Evolutionary conservation across 352 stramenopile genomes (phyloP).

Genomic region (Globisporangium echinulatum): DNA sequence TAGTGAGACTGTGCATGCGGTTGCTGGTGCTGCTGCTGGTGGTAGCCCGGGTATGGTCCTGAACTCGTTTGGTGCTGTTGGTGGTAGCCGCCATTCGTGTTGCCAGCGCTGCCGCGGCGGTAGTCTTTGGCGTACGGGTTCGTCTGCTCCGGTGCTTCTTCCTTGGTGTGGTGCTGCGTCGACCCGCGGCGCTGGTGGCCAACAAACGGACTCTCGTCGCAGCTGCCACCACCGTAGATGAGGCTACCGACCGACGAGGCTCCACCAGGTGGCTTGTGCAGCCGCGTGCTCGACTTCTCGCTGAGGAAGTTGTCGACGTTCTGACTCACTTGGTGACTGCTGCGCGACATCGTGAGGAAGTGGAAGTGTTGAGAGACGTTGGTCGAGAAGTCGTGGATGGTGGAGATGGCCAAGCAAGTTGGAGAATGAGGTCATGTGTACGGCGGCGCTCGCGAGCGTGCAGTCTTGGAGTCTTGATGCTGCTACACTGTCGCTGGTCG

Average conservation of each 20-base stretch:
- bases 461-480: too few species aligned
- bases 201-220: slow-evolving; percentile 40
- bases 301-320: slow-evolving; percentile 78
- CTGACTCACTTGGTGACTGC: slow-evolving; percentile 54
- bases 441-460: neutral
- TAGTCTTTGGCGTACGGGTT: slow-evolving; percentile 48
- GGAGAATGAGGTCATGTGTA: slow-evolving; percentile 19
- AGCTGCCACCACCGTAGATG: slow-evolving; percentile 52
- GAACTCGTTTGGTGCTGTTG: slow-evolving; percentile 14
- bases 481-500: too few species aligned
- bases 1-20: too few species aligned
- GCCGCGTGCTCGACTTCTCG: slow-evolving; percentile 67
- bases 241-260: slow-evolving; percentile 71
- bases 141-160: slow-evolving; percentile 39
- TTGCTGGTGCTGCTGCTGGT: too few species aligned
- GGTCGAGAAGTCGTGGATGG: neutral
- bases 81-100: slow-evolving; percentile 8
- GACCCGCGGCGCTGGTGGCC: slow-evolving; percentile 40
- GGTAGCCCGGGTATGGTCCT: slow-evolving; percentile 9
- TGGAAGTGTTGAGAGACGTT: slow-evolving; percentile 2
- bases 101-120: slow-evolving; percentile 16
- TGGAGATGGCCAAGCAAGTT: slow-evolving; percentile 17
- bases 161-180: slow-evolving; percentile 25
- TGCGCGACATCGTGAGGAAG: slow-evolving; percentile 39
- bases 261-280: slow-evolving; percentile 63